phyloP scores from a whole-genome alignment of 495 filamentous ascomycete species.

The Talaromyces ruber region DNA sequence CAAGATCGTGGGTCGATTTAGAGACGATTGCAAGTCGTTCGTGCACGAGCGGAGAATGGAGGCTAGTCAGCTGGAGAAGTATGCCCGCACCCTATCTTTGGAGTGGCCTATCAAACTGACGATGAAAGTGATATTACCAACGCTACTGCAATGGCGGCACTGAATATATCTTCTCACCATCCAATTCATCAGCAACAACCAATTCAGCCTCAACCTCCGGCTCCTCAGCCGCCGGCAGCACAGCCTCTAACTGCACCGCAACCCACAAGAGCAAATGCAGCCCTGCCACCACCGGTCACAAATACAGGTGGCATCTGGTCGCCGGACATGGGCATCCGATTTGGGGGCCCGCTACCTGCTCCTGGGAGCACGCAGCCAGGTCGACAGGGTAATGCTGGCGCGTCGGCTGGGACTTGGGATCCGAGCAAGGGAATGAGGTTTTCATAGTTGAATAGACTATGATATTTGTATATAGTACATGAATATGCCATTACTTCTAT shows the following conservation, averaged over 20 bases:
- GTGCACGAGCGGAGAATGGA: slow-evolving; percentile 73
- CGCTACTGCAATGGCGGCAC: slow-evolving; percentile 46
- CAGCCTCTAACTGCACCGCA: slow-evolving; percentile 46
- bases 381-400: slow-evolving; percentile 6
- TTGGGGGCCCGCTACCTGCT: slow-evolving; percentile 31
- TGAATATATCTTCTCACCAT: slow-evolving; percentile 43
- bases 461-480: slow-evolving; percentile 1
- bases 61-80: slow-evolving; percentile 68
- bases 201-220: slow-evolving; percentile 24
- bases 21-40: slow-evolving; percentile 71
- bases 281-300: slow-evolving; percentile 43
- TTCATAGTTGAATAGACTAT: slow-evolving; percentile 25
- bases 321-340: slow-evolving; percentile 72
- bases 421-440: slow-evolving; percentile 55
- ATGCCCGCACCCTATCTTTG: slow-evolving; percentile 13
- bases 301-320: slow-evolving; percentile 63
- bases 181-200: slow-evolving; percentile 22
- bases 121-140: slow-evolving; percentile 49
- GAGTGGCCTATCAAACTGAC: slow-evolving; percentile 9
- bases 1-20: slow-evolving; percentile 69
- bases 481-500: not conserved
- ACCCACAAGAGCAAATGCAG: slow-evolving; percentile 39
- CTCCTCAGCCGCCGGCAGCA: not conserved
- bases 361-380: slow-evolving; percentile 7
- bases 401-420: slow-evolving; percentile 43